Conservation (phyloP, 805 yeast genomes). For the Scheffersomyces stipitis region DNA sequence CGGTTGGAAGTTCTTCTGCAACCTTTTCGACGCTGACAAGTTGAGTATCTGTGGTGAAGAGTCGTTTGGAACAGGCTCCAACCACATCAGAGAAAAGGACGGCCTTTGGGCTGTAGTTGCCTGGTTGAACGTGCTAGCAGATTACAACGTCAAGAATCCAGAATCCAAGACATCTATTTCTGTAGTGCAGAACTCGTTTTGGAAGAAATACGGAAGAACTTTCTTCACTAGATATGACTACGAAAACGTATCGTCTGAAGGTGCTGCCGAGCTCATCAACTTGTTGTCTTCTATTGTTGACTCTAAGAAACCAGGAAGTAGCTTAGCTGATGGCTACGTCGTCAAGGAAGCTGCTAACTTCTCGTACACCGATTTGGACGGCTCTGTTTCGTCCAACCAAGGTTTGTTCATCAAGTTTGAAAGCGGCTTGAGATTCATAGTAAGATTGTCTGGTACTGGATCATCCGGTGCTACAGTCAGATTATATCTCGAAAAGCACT, state of each 20-base stretch:
- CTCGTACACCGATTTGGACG: slow-evolving; percentile 91
- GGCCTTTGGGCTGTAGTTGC: slow-evolving; percentile 98
- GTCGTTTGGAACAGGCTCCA: slow-evolving; percentile 96
- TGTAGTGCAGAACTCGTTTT: slow-evolving; percentile 79
- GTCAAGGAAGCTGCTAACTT: slow-evolving; percentile 84
- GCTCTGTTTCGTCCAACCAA: slow-evolving; percentile 82
- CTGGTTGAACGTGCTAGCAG: slow-evolving; percentile 94
- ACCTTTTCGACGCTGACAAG: slow-evolving; percentile 88
- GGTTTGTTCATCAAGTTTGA: slow-evolving; percentile 82
- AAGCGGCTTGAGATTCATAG: slow-evolving; percentile 81
- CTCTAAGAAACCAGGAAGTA: slow-evolving; percentile 44
- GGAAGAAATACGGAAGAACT: slow-evolving; percentile 94
- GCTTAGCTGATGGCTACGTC: slow-evolving; percentile 45
- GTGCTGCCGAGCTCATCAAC: slow-evolving; percentile 68
- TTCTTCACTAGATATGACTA: slow-evolving; percentile 95
- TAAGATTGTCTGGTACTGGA: slow-evolving; percentile 95
- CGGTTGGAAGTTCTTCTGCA: slow-evolving; percentile 98
- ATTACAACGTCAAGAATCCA: slow-evolving; percentile 63
- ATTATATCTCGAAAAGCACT: slow-evolving; percentile 83
- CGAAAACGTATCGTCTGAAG: slow-evolving; percentile 76
- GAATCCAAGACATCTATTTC: slow-evolving; percentile 63
- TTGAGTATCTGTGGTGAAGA: slow-evolving; percentile 98
- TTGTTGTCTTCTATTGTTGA: slow-evolving; percentile 35
- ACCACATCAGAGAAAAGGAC: slow-evolving; percentile 96
- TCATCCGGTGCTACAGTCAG: slow-evolving; percentile 97